Conservation (phyloP, 306 rosid species). For the Fragaria ananassa region DNA sequence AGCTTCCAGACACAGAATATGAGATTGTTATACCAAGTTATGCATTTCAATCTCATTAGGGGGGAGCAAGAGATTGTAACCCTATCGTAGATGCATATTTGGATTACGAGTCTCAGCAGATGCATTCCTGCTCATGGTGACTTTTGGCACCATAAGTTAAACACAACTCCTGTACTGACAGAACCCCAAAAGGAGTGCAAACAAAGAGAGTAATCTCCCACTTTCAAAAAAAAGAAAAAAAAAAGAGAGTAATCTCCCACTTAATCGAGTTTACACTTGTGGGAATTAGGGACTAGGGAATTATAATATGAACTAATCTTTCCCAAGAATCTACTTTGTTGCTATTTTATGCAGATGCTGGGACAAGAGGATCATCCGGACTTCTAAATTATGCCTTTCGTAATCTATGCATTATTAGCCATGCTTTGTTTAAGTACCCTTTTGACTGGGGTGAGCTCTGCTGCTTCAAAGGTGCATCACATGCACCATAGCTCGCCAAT, state of each 20-base stretch:
- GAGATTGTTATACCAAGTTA: background rate
- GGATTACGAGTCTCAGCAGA: too few species aligned
- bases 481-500: background rate
- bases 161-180: background rate
- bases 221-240: too few species aligned
- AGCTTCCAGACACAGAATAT: background rate
- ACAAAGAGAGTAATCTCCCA: background rate
- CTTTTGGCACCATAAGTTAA: background rate
- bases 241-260: background rate
- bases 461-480: background rate
- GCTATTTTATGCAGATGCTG: background rate
- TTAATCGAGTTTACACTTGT: background rate
- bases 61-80: too few species aligned
- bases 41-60: background rate
- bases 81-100: too few species aligned
- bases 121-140: background rate
- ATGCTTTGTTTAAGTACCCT: background rate
- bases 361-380: background rate
- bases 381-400: constrained; percentile 7
- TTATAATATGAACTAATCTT: constrained; percentile 5
- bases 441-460: background rate
- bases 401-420: background rate
- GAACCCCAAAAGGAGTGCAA: background rate
- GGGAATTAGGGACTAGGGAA: background rate
- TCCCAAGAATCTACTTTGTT: background rate